Evolutionary conservation across 176 grass and related monocot species (phyloP).

Genomic region (Oryza punctata): DNA sequence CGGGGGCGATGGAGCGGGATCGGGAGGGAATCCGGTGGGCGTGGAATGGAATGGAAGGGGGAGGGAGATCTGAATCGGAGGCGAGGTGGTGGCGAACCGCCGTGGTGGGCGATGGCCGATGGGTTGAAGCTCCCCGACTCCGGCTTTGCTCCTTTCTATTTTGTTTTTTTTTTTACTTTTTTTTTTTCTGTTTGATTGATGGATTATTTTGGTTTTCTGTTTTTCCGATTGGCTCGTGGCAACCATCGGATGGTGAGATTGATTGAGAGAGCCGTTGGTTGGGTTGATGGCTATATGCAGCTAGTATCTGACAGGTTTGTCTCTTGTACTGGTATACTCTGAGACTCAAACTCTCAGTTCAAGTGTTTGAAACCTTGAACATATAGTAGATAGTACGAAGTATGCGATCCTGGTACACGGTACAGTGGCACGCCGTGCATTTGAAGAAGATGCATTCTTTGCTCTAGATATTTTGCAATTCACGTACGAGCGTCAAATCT

Average conservation of each 20-base stretch:
- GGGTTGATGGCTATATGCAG: background rate
- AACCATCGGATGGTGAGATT: background rate
- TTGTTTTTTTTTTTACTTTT: background rate
- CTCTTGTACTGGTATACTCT: too few species aligned
- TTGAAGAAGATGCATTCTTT: background rate
- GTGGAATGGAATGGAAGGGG: background rate
- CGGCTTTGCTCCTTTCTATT: conserved; percentile 7
- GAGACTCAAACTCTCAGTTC: too few species aligned
- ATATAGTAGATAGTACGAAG: too few species aligned
- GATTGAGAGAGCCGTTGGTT: background rate
- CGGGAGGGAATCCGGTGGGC: conserved; percentile 22
- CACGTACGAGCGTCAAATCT: background rate
- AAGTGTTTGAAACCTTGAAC: too few species aligned
- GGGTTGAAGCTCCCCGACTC: conserved; percentile 13
- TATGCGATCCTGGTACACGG: too few species aligned
- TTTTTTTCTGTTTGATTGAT: background rate
- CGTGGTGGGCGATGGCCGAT: background rate
- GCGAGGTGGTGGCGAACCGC: background rate
- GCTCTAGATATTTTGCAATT: background rate
- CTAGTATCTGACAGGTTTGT: too few species aligned
- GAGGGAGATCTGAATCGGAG: conserved; percentile 61
- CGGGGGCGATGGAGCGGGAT: background rate
- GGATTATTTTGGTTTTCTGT: background rate
- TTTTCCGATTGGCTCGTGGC: background rate
- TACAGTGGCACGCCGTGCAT: too few species aligned